A percentile compares a stretch with the other conserved stretches of the same genome.
Conservation (phyloP, 164 flowering plant genomes). For the Piper betle region DNA sequence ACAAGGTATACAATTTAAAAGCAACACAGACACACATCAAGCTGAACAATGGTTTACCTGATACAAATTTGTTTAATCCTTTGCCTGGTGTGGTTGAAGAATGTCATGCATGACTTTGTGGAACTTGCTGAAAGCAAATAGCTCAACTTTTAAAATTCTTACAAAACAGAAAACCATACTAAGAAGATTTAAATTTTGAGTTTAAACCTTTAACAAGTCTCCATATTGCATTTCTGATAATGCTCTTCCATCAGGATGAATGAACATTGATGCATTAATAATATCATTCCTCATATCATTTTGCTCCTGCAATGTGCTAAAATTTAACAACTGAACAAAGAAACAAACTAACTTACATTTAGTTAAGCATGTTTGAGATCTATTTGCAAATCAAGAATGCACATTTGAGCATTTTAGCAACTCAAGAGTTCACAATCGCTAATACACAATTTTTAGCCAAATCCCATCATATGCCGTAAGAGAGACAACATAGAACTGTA, state of each 20-base stretch:
- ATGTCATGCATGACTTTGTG: neutral
- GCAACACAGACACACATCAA: neutral
- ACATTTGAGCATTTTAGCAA: too few species aligned
- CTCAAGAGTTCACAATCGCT: too few species aligned
- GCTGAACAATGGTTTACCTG: neutral
- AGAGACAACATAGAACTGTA: too few species aligned
- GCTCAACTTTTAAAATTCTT: too few species aligned
- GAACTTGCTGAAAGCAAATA: neutral
- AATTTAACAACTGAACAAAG: neutral
- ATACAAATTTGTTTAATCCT: neutral
- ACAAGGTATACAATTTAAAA: neutral
- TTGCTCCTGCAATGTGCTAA: neutral
- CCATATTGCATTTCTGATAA: neutral
- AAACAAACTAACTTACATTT: neutral
- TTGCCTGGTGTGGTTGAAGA: neutral
- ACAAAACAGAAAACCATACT: neutral
- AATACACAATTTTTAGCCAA: too few species aligned
- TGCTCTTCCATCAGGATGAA: neutral
- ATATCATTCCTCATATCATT: too few species aligned
- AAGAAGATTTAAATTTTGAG: too few species aligned
- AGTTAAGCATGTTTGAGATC: too few species aligned
- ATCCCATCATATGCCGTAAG: too few species aligned
- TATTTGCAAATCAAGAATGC: neutral
- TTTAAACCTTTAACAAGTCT: neutral
- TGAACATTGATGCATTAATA: neutral